phyloP scores from a whole-genome alignment of 2,329 filamentous ascomycete species.

The Chaetomium globosum region DNA sequence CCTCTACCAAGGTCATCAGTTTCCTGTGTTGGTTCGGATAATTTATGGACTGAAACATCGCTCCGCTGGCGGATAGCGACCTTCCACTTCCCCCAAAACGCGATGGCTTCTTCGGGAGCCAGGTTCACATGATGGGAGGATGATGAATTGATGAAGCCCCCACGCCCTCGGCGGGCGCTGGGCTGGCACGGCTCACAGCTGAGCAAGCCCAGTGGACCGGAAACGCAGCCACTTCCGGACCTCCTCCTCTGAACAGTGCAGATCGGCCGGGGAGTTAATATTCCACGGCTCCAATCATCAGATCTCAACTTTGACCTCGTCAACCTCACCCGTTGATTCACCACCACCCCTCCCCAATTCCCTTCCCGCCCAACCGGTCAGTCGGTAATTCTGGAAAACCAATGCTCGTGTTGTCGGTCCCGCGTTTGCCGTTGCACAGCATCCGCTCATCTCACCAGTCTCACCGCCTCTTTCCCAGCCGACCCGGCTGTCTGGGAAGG shows the following conservation, averaged over 20 bases:
- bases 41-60: background rate
- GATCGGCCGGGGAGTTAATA: conserved; percentile 5
- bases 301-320: background rate
- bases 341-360: background rate
- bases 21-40: background rate
- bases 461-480: conserved; percentile 20
- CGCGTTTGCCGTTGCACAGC: background rate
- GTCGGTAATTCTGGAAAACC: background rate
- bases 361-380: background rate
- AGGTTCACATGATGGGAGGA: background rate
- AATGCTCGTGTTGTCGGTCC: background rate
- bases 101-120: background rate
- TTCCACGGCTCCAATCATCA: background rate
- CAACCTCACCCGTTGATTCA: background rate
- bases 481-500: conserved; percentile 22
- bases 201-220: conserved; percentile 2
- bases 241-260: background rate
- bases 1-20: background rate
- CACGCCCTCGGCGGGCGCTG: background rate
- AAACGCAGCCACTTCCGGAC: background rate
- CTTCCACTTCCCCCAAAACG: background rate
- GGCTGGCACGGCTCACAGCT: background rate
- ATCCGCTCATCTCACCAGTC: background rate
- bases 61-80: background rate
- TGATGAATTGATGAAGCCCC: background rate